phyloP scores from a whole-genome alignment of 257 asterid genomes.

The Plantago elongata region DNA sequence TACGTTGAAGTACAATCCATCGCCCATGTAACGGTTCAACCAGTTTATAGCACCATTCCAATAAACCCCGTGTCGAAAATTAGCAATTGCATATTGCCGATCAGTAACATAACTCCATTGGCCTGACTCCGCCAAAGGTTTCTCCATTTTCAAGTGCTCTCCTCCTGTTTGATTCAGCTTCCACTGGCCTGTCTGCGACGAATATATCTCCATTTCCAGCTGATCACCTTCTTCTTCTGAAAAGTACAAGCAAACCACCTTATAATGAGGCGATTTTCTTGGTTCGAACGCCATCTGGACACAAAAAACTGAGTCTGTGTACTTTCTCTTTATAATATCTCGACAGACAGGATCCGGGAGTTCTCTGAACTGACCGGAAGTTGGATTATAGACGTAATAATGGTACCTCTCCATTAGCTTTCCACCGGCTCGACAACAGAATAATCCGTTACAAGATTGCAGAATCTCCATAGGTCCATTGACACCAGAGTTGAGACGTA shows the following conservation, averaged over 20 bases:
- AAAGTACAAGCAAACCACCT: conserved; percentile 23
- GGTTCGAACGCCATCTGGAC: conserved; percentile 42
- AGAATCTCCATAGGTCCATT: conserved; percentile 8
- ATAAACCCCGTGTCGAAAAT: conserved; percentile 11
- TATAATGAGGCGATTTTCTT: conserved; percentile 31
- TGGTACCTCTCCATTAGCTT: background rate
- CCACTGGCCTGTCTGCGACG: conserved; percentile 27
- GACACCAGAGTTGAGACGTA: background rate
- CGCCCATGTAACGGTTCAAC: background rate
- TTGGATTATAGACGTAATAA: conserved; percentile 32
- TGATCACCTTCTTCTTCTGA: background rate
- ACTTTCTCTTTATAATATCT: background rate
- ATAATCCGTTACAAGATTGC: conserved; percentile 41
- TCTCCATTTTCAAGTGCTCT: background rate
- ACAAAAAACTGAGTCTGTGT: background rate
- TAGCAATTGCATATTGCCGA: background rate
- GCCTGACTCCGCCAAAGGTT: background rate
- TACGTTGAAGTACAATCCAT: conserved; percentile 10
- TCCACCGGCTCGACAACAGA: conserved; percentile 21
- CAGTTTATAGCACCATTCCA: conserved; percentile 22
- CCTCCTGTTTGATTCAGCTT: background rate
- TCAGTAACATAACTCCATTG: conserved; percentile 1
- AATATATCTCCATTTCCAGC: conserved; percentile 18
- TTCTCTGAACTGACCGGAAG: conserved; percentile 10
- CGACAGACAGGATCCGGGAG: conserved; percentile 6